phyloP scores from a whole-genome alignment of 768 basidiomycete species.

The Mycena galericulata region DNA sequence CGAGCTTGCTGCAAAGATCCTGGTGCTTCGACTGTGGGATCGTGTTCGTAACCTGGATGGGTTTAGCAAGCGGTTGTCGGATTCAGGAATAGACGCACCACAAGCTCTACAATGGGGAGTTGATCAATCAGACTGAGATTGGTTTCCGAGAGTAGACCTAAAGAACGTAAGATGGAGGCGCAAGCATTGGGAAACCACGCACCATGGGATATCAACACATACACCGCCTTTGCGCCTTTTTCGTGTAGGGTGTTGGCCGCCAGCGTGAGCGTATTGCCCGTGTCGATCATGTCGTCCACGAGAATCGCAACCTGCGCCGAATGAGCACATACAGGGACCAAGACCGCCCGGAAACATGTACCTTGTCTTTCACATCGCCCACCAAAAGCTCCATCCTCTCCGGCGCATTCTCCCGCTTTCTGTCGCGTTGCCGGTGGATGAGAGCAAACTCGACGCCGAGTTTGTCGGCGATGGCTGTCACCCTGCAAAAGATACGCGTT shows the following conservation, averaged over 20 bases:
- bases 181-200: conserved; percentile 33
- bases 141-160: conserved; percentile 85
- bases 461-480: conserved; percentile 95
- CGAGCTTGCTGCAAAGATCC: conserved; percentile 75
- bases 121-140: conserved; percentile 75
- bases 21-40: conserved; percentile 86
- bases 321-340: conserved; percentile 21
- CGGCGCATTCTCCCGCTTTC: conserved; percentile 71
- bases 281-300: conserved; percentile 99
- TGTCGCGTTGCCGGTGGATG: conserved; percentile 91
- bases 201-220: conserved; percentile 96
- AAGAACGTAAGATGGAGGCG: conserved; percentile 6
- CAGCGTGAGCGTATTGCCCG: conserved; percentile 87
- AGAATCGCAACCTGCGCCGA: conserved; percentile 83
- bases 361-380: conserved; percentile 94
- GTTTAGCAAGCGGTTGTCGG: background rate
- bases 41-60: conserved; percentile 88
- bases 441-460: conserved; percentile 95
- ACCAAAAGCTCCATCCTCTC: conserved; percentile 95
- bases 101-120: conserved; percentile 85
- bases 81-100: conserved; percentile 65
- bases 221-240: conserved; percentile 87
- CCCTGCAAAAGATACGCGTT: conserved; percentile 59
- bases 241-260: conserved; percentile 90
- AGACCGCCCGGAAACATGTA: conserved; percentile 37